Evolutionary conservation across 2,329 filamentous ascomycete genomes (phyloP), one percentile per base, ranked within the genome.

Genomic region (Fusarium heterosporum): DNA sequence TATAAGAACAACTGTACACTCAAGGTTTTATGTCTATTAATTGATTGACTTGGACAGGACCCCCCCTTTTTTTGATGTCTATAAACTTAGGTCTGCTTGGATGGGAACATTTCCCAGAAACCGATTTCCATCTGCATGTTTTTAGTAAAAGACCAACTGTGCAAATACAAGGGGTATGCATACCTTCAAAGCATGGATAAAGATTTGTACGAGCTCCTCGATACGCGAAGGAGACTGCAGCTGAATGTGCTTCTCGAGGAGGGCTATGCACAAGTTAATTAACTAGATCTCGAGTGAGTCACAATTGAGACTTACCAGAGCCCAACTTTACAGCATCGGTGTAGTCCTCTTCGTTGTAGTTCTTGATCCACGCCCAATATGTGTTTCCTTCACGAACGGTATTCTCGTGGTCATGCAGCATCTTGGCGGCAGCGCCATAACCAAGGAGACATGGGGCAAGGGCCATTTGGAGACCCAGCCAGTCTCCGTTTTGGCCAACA

Each of bases 301-400:
- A 9, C n/a, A 8, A 25, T 8, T 1, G 25, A 29, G 12, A 53
- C 85, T 78, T 80, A 93, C 91, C 88, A 54, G 85, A 87, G 22
- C 92, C 93, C 4, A 87, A 83, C 66, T 82, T 82, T 53, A 96
- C 91, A 8, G 92, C 92, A 64, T 89, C 83, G 1, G 83, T 79
- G 69, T 97, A 97, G 75, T 96, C 92, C 1, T 92, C 89, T 3
- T 89, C 91, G 16, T 91, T 87, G 74, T 97, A 98, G 73, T 93
- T 96, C 75, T 94, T 84, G 68, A 98, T 93, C 95, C 95, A 98
- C 43, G 89, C 86, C 90, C 91, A 96, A 80, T 97, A 98, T 17
- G 80, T 83, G 75, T 95, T 96, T 0, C 82, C 87, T 13, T 90
- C 83, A 38, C 84, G 83, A 63, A 82, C 82, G 34, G 88, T 90